Conservation (phyloP, 805 yeast genomes). For the Suhomyces kilbournensis region DNA sequence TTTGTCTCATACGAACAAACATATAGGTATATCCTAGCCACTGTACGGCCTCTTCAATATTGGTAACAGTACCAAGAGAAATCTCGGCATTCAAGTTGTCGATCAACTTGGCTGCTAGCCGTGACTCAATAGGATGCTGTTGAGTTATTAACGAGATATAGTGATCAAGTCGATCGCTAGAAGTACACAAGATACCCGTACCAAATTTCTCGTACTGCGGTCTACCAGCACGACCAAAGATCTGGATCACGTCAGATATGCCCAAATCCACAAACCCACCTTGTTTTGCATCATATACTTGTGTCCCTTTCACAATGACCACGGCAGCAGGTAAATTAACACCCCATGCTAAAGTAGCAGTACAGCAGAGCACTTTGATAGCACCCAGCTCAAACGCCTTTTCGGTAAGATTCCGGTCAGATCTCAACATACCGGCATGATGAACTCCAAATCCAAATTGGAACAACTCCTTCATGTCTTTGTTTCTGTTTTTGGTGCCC, state of each 20-base stretch:
- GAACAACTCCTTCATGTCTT: slow-evolving; percentile 78
- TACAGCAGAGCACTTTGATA: slow-evolving; percentile 86
- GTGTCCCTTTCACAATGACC: slow-evolving; percentile 94
- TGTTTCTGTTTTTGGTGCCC: slow-evolving; percentile 62
- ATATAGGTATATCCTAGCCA: slow-evolving; percentile 98
- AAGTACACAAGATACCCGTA: slow-evolving; percentile 86
- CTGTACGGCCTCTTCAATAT: slow-evolving; percentile 87
- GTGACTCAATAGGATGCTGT: slow-evolving; percentile 94
- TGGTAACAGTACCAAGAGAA: slow-evolving; percentile 91
- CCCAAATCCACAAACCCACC: slow-evolving; percentile 96
- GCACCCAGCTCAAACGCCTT: slow-evolving; percentile 83
- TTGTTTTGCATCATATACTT: slow-evolving; percentile 87
- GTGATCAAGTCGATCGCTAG: slow-evolving; percentile 77
- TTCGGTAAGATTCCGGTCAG: slow-evolving; percentile 88
- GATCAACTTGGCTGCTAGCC: slow-evolving; percentile 68
- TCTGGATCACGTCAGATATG: slow-evolving; percentile 94
- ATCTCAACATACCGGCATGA: slow-evolving; percentile 94
- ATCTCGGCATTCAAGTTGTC: slow-evolving; percentile 97
- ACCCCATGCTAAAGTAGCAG: slow-evolving; percentile 99
- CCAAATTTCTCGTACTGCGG: slow-evolving; percentile 94
- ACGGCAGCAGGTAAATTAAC: slow-evolving; percentile 98
- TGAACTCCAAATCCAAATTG: slow-evolving; percentile 86
- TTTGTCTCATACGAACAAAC: slow-evolving; percentile 90
- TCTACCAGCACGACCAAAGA: slow-evolving; percentile 98
- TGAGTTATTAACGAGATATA: slow-evolving; percentile 86